Conservation (phyloP, 164 flowering plant species). For the Kalanchoe fedtschenkoi region DNA sequence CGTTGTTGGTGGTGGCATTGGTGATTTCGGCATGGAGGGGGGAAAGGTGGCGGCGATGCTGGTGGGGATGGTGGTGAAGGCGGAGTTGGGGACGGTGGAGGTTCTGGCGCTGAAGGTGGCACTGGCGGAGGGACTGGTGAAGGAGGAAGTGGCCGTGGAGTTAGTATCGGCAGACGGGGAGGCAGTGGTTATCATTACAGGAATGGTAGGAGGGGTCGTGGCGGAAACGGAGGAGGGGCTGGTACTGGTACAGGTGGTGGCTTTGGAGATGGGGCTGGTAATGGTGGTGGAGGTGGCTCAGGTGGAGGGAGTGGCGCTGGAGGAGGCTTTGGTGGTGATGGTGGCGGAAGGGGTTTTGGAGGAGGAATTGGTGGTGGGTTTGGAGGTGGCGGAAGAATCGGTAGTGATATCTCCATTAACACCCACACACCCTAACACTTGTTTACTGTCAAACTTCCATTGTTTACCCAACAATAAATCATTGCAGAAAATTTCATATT, state of each 20-base stretch:
- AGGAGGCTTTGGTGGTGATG: background rate
- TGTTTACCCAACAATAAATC: too few species aligned
- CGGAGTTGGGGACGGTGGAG: background rate
- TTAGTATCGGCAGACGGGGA: too few species aligned
- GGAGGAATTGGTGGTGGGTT: background rate
- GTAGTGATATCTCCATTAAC: too few species aligned
- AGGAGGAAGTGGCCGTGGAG: background rate
- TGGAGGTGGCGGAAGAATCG: background rate
- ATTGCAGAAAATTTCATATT: too few species aligned
- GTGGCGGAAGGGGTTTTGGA: background rate
- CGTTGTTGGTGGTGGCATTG: background rate
- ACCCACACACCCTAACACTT: too few species aligned
- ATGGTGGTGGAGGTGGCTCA: background rate
- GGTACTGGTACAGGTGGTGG: background rate
- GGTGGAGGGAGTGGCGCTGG: constrained; percentile 1
- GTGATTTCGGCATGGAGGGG: too few species aligned
- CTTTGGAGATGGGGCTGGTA: background rate
- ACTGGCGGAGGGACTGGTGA: background rate
- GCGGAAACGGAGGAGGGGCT: background rate
- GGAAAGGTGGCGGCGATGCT: background rate
- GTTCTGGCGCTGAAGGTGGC: background rate
- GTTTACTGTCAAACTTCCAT: too few species aligned
- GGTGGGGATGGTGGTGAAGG: background rate
- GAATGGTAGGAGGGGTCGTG: background rate
- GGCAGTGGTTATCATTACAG: too few species aligned